Percentiles rank a stretch among this genome's conserved stretches.
phyloP scores from a whole-genome alignment of 495 filamentous ascomycete species.

The Penicillium malachiteum region DNA sequence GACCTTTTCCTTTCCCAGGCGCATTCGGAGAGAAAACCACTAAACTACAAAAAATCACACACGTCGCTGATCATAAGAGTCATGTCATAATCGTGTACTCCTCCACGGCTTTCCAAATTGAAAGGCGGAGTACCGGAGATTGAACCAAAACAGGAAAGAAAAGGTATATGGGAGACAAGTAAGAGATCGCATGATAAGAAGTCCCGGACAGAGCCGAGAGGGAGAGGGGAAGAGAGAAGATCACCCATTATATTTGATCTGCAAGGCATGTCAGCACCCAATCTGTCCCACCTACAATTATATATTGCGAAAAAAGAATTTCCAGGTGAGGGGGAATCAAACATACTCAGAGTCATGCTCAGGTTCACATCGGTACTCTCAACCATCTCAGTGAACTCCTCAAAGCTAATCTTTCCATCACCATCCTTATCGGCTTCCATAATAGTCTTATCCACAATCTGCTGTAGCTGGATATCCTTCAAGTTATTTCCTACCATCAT shows the following conservation, averaged over 20 bases:
- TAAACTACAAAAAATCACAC: constrained; percentile 27
- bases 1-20: constrained; percentile 7
- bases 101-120: not conserved
- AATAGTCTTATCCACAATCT: constrained; percentile 96
- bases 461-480: constrained; percentile 98
- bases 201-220: not conserved
- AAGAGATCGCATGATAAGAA: not conserved
- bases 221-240: not conserved
- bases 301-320: not conserved
- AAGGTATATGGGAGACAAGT: constrained; percentile 1
- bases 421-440: constrained; percentile 97
- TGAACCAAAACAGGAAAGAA: constrained; percentile 1
- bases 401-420: constrained; percentile 98
- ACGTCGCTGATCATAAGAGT: constrained; percentile 32
- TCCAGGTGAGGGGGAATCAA: not conserved
- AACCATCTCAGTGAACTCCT: constrained; percentile 98
- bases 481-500: constrained; percentile 99
- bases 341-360: constrained; percentile 96
- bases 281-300: not conserved
- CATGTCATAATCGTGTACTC: constrained; percentile 21
- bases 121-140: constrained; percentile 1
- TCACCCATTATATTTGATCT: constrained; percentile 34
- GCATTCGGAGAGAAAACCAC: constrained; percentile 5
- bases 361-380: constrained; percentile 96
- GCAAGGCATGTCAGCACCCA: constrained; percentile 21